phyloP scores from a whole-genome alignment of 2,329 filamentous ascomycete species.

The Ophiostoma perfectum region DNA sequence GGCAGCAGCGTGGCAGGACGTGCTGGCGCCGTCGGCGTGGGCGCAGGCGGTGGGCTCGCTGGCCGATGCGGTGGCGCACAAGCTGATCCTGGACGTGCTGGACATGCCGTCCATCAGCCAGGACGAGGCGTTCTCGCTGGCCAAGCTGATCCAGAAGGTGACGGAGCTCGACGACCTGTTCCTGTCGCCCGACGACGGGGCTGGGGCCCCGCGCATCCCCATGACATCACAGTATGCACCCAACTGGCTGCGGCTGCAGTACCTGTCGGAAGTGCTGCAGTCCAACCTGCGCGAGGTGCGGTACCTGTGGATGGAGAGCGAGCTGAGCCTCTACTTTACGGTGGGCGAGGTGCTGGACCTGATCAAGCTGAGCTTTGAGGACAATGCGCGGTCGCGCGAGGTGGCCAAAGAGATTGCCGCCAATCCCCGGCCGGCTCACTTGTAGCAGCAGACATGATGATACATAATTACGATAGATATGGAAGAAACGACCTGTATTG shows the following conservation, averaged over 20 bases:
- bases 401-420: constrained; percentile 54
- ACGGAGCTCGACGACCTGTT: constrained; percentile 58
- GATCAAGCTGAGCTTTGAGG: constrained; percentile 59
- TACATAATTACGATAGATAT: neutral
- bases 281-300: constrained; percentile 60
- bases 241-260: constrained; percentile 60
- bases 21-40: constrained; percentile 57
- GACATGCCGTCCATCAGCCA: constrained; percentile 57
- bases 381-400: constrained; percentile 54
- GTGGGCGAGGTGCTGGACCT: constrained; percentile 57
- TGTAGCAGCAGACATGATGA: neutral
- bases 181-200: constrained; percentile 22
- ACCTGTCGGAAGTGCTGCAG: constrained; percentile 59
- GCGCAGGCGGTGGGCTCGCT: constrained; percentile 57
- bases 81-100: constrained; percentile 56
- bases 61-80: constrained; percentile 53
- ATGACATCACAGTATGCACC: constrained; percentile 56
- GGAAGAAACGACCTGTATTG: neutral
- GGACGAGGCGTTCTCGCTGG: constrained; percentile 59
- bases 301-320: constrained; percentile 60
- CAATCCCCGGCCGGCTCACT: constrained; percentile 42
- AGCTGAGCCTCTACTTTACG: constrained; percentile 59
- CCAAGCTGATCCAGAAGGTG: constrained; percentile 52
- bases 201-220: constrained; percentile 41
- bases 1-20: constrained; percentile 52